A percentile compares a stretch with the other conserved stretches of the same genome.
Evolutionary conservation across 352 stramenopile species (phyloP).

Genomic region (Pythium chondricola): DNA sequence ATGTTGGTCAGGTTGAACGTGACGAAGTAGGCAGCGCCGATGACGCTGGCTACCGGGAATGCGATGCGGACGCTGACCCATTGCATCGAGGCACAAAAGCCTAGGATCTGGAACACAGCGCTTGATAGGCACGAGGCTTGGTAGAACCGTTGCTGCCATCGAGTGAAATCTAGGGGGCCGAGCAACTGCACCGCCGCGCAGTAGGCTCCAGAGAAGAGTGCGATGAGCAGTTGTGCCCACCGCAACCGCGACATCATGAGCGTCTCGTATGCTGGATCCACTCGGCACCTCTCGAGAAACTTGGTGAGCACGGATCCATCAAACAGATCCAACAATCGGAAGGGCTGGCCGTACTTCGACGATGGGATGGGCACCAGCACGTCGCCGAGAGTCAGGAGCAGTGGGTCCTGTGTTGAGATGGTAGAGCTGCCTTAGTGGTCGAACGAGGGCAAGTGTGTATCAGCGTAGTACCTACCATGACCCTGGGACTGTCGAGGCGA

Average conservation of each 20-base stretch:
- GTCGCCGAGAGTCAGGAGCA: slow-evolving; percentile 6
- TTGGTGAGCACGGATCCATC: slow-evolving; percentile 15
- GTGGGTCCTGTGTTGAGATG: slow-evolving; percentile 6
- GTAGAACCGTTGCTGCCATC: slow-evolving; percentile 37
- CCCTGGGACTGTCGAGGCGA: slow-evolving; percentile 2
- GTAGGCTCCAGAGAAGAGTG: slow-evolving; percentile 44
- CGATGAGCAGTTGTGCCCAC: slow-evolving; percentile 39
- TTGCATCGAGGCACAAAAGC: slow-evolving; percentile 29
- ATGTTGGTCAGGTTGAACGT: slow-evolving; percentile 55
- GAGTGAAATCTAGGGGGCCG: slow-evolving; percentile 41
- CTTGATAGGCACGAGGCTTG: slow-evolving; percentile 30
- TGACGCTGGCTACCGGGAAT: slow-evolving; percentile 26
- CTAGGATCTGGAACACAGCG: slow-evolving; percentile 26
- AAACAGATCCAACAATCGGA: slow-evolving; percentile 11
- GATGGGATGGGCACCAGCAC: background rate
- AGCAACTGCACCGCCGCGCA: slow-evolving; percentile 36
- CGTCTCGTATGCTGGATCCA: slow-evolving; percentile 24
- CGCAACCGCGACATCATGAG: slow-evolving; percentile 24
- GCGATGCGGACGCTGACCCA: slow-evolving; percentile 21
- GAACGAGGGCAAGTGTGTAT: too few relatives aligned
- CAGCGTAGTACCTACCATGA: background rate
- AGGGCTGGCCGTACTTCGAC: background rate
- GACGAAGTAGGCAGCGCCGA: slow-evolving; percentile 34
- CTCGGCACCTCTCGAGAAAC: slow-evolving; percentile 20
- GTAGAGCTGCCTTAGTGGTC: too few relatives aligned